Percentiles rank a stretch among this genome's conserved stretches.
Conservation (phyloP, 2,329 filamentous ascomycete genomes). For the Aspergillus spinulosporus region DNA sequence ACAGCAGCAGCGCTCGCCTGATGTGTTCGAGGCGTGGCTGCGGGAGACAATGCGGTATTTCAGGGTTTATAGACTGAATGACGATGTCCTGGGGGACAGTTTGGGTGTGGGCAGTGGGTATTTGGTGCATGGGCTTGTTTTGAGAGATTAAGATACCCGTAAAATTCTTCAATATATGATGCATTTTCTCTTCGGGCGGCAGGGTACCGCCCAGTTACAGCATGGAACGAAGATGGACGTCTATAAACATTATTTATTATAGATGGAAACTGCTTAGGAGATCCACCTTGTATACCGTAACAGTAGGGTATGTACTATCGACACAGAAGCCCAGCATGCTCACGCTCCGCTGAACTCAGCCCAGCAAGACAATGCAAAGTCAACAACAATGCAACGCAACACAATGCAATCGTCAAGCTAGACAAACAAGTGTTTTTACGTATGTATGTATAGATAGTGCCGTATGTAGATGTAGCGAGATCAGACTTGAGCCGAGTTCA, state of each 20-base stretch:
- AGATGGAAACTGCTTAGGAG: conserved; percentile 15
- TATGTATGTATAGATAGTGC: conserved; percentile 12
- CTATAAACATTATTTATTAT: conserved; percentile 26
- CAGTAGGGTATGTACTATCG: conserved; percentile 21
- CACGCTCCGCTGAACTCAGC: conserved; percentile 12
- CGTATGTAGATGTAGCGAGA: conserved; percentile 7
- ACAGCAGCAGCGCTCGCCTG: conserved; percentile 81
- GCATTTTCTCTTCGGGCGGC: not conserved
- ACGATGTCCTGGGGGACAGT: conserved; percentile 59
- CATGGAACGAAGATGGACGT: conserved; percentile 11
- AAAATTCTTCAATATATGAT: not conserved
- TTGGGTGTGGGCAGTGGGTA: conserved; percentile 71
- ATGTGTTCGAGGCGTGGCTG: conserved; percentile 84
- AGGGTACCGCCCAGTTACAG: not conserved
- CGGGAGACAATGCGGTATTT: conserved; percentile 67
- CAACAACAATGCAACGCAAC: conserved; percentile 9
- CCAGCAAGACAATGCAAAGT: conserved; percentile 20
- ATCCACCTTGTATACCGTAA: conserved; percentile 8
- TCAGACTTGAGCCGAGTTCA: conserved; percentile 12
- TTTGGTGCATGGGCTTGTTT: conserved; percentile 74
- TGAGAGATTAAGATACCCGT: conserved; percentile 42
- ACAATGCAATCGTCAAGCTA: not conserved
- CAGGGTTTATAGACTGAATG: conserved; percentile 72
- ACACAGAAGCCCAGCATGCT: conserved; percentile 20
- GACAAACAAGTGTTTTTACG: not conserved